phyloP scores from a whole-genome alignment of 306 rosid species.

The Delonix regia region DNA sequence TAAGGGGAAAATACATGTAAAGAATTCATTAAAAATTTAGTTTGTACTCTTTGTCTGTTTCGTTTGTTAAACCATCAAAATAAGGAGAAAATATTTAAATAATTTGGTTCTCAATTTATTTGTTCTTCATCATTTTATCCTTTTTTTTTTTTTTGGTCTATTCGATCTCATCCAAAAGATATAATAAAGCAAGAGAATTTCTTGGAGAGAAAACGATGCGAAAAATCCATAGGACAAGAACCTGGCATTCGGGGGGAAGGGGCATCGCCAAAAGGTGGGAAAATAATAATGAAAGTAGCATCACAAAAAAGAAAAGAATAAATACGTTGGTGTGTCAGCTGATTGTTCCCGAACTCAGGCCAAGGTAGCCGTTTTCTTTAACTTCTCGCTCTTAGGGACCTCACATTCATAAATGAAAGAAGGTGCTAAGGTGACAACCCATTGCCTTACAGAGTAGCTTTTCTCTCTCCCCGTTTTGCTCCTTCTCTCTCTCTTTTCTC shows the following conservation, averaged over 20 bases:
- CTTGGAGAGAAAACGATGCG: neutral
- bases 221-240: conserved; percentile 6
- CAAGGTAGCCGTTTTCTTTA: conserved; percentile 55
- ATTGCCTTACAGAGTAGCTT: conserved; percentile 20
- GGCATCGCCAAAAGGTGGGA: conserved; percentile 31
- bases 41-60: too few species aligned
- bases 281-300: neutral
- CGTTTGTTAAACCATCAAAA: neutral
- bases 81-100: too few species aligned
- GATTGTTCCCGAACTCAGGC: conserved; percentile 31
- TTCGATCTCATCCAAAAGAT: neutral
- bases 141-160: neutral
- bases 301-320: conserved; percentile 45
- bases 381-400: conserved; percentile 22
- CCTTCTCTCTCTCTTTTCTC: neutral
- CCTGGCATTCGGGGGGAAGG: conserved; percentile 26
- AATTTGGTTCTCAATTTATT: too few species aligned
- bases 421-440: neutral
- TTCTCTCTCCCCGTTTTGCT: neutral
- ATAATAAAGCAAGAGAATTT: neutral
- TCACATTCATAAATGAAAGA: conserved; percentile 27
- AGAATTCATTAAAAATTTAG: too few species aligned
- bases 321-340: conserved; percentile 46
- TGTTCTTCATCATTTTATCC: too few species aligned
- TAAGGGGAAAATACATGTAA: too few species aligned